Evolutionary conservation across 2,329 filamentous ascomycete genomes (phyloP), one percentile per base, ranked within the genome.

Genomic region (Exophiala sp.): DNA sequence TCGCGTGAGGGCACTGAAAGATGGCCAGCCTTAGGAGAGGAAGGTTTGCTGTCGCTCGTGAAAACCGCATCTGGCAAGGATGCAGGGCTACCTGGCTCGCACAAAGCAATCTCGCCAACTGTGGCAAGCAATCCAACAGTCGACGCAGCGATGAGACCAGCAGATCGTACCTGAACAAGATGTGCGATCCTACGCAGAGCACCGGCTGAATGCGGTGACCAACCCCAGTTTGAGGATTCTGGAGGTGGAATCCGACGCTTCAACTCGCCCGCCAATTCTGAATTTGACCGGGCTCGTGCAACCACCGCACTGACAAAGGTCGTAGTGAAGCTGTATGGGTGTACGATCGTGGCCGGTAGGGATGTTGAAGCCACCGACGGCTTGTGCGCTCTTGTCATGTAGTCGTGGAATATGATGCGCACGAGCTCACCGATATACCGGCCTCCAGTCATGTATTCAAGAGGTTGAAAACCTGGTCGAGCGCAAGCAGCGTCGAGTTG

Each of bases 361-460:
- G 70, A 68, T 7, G 75, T 69, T 9, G 66, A 60, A 2, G 71
- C 52, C 11, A 81, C 62, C 1, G 68, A 66, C 5, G 77, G 63
- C 21, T 56, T 56, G 44, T 65, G 63, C 3, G 69, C 66, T 9
- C 65, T 73, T 9, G 73, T 78, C 63, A 87, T 69, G 63, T 87
- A 85, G 65, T 89, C 85, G 38, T 85, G 69, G 50, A 90, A 76
- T 57, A 88, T 82, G 52, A 91, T 75, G 21, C 88, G 83, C 20
- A 86, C 85, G 9, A 91, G 79, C 69, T 91, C 88, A 47, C 88
- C 88, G 3, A 91, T 77, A 66, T 91, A 91, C 38, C 88, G 78
- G 2, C 88, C 88, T 2, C 87, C 82, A 0, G 87, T 91, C 86
- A 92, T 89, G 70, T 91, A 92, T 66, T 94, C 89, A 16, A 92